Percentiles rank a stretch among this genome's conserved stretches.
These are phyloP conservation scores for Aspergillus melleus DNA, from an alignment of 2,329 filamentous ascomycete genomes.

Conservation along the genomic window DNA sequence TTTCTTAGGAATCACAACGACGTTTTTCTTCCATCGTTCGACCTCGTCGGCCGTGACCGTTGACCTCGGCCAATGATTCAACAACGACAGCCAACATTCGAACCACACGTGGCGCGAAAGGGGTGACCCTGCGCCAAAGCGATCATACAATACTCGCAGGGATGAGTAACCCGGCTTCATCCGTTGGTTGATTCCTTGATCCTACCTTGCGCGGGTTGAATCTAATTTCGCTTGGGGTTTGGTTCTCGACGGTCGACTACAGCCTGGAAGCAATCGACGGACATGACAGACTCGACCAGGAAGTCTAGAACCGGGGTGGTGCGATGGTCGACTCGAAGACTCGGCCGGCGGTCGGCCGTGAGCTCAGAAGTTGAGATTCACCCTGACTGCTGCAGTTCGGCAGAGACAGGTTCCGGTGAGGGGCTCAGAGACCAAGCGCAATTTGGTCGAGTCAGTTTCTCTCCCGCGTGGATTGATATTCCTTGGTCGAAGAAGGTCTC, in stretches of 20 bases:
- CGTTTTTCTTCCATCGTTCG: background rate
- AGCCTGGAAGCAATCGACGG: background rate
- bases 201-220: background rate
- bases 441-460: background rate
- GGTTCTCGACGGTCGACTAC: background rate
- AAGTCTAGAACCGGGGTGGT: background rate
- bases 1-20: background rate
- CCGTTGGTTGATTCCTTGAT: background rate
- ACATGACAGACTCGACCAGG: background rate
- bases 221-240: background rate
- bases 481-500: background rate
- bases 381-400: background rate
- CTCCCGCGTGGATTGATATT: background rate
- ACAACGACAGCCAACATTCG: background rate
- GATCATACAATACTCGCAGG: background rate
- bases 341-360: background rate
- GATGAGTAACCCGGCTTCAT: background rate
- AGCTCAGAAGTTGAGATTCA: background rate
- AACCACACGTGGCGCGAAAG: background rate
- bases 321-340: background rate
- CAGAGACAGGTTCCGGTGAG: background rate
- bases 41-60: background rate
- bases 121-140: background rate
- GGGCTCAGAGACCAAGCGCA: background rate
- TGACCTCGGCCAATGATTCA: background rate